These are phyloP conservation scores for Serpula lacrymans DNA, from an alignment of 768 basidiomycete genomes.

Conservation along the genomic window DNA sequence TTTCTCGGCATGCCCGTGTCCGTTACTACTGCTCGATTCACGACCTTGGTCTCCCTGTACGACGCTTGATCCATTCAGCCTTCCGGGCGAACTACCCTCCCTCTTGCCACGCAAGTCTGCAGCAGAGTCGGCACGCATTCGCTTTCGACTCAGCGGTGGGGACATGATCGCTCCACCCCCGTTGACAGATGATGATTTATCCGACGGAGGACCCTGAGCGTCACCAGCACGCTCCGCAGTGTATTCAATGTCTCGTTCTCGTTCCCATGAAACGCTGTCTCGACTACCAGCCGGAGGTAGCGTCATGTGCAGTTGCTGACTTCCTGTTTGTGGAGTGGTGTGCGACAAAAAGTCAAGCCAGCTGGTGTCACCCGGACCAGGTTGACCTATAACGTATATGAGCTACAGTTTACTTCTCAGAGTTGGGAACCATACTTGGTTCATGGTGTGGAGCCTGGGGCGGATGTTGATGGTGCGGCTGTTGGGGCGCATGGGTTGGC, in stretches of 20 bases:
- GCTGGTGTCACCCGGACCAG: conserved; percentile 27
- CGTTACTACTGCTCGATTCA: conserved; percentile 12
- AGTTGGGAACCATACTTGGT: conserved; percentile 20
- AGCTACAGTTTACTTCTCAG: too few species aligned
- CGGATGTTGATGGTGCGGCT: conserved; percentile 8
- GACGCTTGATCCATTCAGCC: too few species aligned
- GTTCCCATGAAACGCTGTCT: conserved; percentile 28
- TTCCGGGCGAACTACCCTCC: too few species aligned
- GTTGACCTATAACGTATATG: conserved; percentile 20
- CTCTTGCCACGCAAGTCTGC: too few species aligned
- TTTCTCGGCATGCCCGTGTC: conserved; percentile 20
- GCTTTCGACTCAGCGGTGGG: conserved; percentile 23
- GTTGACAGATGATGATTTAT: conserved; percentile 17
- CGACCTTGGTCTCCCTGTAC: too few species aligned
- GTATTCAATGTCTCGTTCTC: conserved; percentile 24
- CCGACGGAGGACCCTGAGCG: conserved; percentile 6
- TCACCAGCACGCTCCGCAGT: conserved; percentile 23
- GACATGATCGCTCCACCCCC: conserved; percentile 17
- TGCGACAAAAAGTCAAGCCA: conserved; percentile 33
- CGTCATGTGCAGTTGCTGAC: conserved; percentile 26
- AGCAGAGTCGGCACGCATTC: conserved; percentile 20
- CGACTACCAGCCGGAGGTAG: conserved; percentile 22
- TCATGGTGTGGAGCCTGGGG: conserved; percentile 19
- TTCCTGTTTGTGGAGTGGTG: conserved; percentile 18
- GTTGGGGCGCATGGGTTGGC: conserved; percentile 30